Percentiles rank a stretch among this genome's conserved stretches.
phyloP scores from a whole-genome alignment of 1,284 basidiomycete genomes.

The Ustilago curta region DNA sequence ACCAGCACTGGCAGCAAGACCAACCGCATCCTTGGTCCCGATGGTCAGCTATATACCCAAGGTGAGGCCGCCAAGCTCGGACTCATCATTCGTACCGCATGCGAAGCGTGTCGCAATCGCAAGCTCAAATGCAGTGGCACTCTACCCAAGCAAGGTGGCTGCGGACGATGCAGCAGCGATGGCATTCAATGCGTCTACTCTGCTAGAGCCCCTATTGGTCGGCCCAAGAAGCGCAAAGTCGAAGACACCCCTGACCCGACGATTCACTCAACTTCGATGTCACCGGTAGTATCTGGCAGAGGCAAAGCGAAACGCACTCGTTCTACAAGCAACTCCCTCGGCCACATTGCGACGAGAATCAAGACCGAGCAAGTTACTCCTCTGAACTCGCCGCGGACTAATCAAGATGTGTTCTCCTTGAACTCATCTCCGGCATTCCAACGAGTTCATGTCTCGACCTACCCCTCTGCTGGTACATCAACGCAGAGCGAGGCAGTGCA shows the following conservation, averaged over 20 bases:
- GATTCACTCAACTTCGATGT: not conserved
- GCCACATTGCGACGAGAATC: not conserved
- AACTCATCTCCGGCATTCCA: conserved; percentile 8
- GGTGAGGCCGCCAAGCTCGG: conserved; percentile 49
- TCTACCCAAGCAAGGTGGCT: conserved; percentile 44
- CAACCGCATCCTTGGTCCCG: conserved; percentile 45
- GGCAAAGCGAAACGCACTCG: conserved; percentile 15
- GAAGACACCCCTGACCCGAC: conserved; percentile 18
- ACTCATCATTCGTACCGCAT: conserved; percentile 57
- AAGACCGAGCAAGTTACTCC: conserved; percentile 17
- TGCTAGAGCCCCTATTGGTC: conserved; percentile 56
- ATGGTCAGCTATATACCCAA: conserved; percentile 44
- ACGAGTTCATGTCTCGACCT: not conserved
- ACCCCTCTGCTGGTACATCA: not conserved
- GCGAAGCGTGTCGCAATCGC: conserved; percentile 58
- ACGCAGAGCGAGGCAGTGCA: conserved; percentile 11
- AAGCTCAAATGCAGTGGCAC: conserved; percentile 61
- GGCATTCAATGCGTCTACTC: conserved; percentile 48
- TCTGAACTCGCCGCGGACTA: not conserved
- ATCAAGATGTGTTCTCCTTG: not conserved
- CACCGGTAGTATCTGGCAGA: conserved; percentile 2
- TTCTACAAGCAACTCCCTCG: not conserved
- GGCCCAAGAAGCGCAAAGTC: conserved; percentile 56
- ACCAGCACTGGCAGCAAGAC: conserved; percentile 15
- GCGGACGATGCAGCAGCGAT: conserved; percentile 50